Evolutionary conservation across 2,329 filamentous ascomycete species (phyloP).

Genomic region (Alternaria solani): DNA sequence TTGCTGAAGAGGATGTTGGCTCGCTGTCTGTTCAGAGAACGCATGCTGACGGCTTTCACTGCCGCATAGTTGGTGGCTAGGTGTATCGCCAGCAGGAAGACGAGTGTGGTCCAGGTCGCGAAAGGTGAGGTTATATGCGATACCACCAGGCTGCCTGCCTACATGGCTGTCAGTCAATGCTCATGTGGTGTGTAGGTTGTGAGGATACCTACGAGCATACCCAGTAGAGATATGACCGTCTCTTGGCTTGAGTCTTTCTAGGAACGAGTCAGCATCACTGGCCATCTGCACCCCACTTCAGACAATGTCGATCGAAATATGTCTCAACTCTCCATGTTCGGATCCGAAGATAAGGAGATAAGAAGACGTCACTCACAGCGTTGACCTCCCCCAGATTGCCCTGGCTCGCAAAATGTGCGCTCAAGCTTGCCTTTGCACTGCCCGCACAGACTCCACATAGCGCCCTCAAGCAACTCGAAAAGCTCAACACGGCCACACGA

Average conservation of each 20-base stretch:
- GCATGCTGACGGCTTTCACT: constrained; percentile 84
- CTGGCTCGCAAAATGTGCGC: constrained; percentile 86
- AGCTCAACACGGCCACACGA: constrained; percentile 66
- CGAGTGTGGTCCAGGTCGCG: constrained; percentile 77
- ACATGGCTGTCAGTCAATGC: constrained; percentile 23
- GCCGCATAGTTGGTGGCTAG: constrained; percentile 86
- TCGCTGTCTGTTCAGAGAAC: constrained; percentile 83
- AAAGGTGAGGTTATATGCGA: constrained; percentile 73
- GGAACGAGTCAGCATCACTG: background rate
- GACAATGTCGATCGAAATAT: background rate
- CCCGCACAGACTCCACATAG: constrained; percentile 91
- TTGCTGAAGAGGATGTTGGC: constrained; percentile 78
- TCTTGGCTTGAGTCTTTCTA: constrained; percentile 92
- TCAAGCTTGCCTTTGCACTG: constrained; percentile 88
- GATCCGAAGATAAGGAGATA: background rate
- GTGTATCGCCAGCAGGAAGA: constrained; percentile 77
- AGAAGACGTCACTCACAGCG: constrained; percentile 61
- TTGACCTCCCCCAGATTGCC: constrained; percentile 94
- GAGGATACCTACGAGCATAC: constrained; percentile 71
- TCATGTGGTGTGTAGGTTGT: background rate
- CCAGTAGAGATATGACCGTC: constrained; percentile 86
- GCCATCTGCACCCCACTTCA: background rate
- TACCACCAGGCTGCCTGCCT: constrained; percentile 81
- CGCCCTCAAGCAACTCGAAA: constrained; percentile 65
- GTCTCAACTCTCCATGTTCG: background rate